phyloP scores from a whole-genome alignment of 768 basidiomycete species.

The Daedaleopsis nitida region DNA sequence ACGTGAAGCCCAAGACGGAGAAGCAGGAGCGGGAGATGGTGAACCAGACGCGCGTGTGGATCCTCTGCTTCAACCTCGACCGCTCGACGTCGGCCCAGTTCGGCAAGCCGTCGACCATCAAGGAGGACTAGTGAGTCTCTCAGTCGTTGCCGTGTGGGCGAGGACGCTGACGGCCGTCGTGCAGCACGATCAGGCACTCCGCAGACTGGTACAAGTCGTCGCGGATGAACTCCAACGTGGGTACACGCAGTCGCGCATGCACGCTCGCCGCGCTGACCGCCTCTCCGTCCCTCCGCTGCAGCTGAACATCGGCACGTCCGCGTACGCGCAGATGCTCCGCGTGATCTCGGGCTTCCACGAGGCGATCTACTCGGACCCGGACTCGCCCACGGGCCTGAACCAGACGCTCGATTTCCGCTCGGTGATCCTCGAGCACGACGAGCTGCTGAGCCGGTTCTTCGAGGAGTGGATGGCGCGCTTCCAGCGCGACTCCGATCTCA shows the following conservation, averaged over 20 bases:
- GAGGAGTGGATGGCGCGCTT: slow-evolving; percentile 71
- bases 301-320: slow-evolving; percentile 79
- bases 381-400: slow-evolving; percentile 67
- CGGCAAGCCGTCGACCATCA: slow-evolving; percentile 87
- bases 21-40: slow-evolving; percentile 79
- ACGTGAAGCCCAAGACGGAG: slow-evolving; percentile 73
- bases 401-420: slow-evolving; percentile 73
- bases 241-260: slow-evolving; percentile 8
- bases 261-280: slow-evolving; percentile 7
- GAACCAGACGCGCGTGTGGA: slow-evolving; percentile 86
- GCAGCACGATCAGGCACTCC: slow-evolving; percentile 67
- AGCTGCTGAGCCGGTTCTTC: slow-evolving; percentile 53
- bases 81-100: slow-evolving; percentile 86
- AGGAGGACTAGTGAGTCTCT: slow-evolving; percentile 70
- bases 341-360: slow-evolving; percentile 78
- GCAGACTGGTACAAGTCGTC: slow-evolving; percentile 78
- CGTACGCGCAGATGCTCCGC: slow-evolving; percentile 67
- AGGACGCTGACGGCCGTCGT: neutral
- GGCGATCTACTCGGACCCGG: slow-evolving; percentile 72
- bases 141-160: neutral
- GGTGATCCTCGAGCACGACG: slow-evolving; percentile 64
- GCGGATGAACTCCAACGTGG: slow-evolving; percentile 58
- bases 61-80: slow-evolving; percentile 89
- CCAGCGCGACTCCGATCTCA: slow-evolving; percentile 56
- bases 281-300: slow-evolving; percentile 31